phyloP scores from a whole-genome alignment of 352 stramenopile genomes.

The Pythium sp. region DNA sequence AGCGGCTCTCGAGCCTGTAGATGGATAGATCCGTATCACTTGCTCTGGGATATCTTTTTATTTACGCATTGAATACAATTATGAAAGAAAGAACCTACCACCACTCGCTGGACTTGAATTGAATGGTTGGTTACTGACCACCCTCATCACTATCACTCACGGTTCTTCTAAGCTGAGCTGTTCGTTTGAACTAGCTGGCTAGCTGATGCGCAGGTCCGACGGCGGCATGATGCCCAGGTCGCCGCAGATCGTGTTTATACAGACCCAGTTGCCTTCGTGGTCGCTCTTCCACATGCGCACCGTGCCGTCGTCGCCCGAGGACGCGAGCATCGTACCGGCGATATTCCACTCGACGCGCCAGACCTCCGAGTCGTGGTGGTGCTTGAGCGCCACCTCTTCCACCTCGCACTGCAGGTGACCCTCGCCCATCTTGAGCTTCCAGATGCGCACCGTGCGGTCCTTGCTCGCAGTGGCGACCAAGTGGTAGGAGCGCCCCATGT shows the following conservation, averaged over 20 bases:
- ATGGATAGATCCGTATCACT: neutral
- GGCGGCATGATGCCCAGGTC: slow-evolving; percentile 48
- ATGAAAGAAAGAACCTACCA: neutral
- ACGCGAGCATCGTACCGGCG: slow-evolving; percentile 94
- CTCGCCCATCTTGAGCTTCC: slow-evolving; percentile 77
- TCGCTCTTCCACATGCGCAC: slow-evolving; percentile 96
- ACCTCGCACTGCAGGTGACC: slow-evolving; percentile 65
- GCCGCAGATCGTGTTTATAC: slow-evolving; percentile 83
- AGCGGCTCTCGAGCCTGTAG: slow-evolving; percentile 19
- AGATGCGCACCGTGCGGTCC: slow-evolving; percentile 88
- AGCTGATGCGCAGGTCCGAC: slow-evolving; percentile 24
- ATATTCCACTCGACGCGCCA: slow-evolving; percentile 98
- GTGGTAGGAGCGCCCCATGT: slow-evolving; percentile 93
- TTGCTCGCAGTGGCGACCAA: slow-evolving; percentile 92
- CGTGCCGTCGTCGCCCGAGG: slow-evolving; percentile 91
- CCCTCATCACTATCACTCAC: neutral
- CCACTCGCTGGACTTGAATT: neutral
- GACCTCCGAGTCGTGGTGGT: slow-evolving; percentile 88
- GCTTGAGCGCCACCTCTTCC: slow-evolving; percentile 71
- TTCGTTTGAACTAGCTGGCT: neutral
- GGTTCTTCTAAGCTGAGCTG: neutral
- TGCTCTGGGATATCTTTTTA: neutral
- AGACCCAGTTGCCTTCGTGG: slow-evolving; percentile 90
- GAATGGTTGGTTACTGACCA: neutral
- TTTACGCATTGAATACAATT: slow-evolving; percentile 11